These are phyloP conservation scores for Microsporum canis DNA, from an alignment of 2,329 filamentous ascomycete genomes.

Conservation along the genomic window DNA sequence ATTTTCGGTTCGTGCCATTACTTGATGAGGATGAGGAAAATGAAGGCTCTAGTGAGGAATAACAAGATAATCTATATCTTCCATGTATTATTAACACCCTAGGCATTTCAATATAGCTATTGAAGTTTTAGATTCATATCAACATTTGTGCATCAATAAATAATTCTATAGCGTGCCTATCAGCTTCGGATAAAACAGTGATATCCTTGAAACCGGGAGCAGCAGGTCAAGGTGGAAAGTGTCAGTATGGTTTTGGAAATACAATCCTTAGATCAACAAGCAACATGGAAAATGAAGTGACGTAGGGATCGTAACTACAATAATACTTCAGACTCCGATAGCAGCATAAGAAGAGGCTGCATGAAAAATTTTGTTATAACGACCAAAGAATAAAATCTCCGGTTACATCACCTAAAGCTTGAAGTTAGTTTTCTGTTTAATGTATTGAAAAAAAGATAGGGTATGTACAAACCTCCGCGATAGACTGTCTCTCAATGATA, in stretches of 20 bases:
- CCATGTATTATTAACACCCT: background rate
- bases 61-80: background rate
- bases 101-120: background rate
- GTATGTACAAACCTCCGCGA: slow-evolving; percentile 35
- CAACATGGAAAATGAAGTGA: no score
- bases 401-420: background rate
- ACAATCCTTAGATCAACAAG: no score
- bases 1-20: slow-evolving; percentile 38
- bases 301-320: no score
- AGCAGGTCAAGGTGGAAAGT: no score
- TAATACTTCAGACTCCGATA: no score
- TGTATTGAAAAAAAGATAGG: background rate
- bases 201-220: no score
- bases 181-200: no score
- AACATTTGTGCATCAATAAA: no score
- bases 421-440: background rate
- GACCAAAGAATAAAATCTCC: background rate
- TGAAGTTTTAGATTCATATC: no score
- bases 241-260: no score
- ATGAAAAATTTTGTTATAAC: background rate
- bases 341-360: no score
- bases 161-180: no score
- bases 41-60: slow-evolving; percentile 10
- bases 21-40: slow-evolving; percentile 32
- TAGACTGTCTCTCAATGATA: slow-evolving; percentile 58